A percentile compares a stretch with the other conserved stretches of the same genome.
These are phyloP conservation scores for Termitomyces sp. DNA, from an alignment of 768 basidiomycete species.

Conservation along the genomic window DNA sequence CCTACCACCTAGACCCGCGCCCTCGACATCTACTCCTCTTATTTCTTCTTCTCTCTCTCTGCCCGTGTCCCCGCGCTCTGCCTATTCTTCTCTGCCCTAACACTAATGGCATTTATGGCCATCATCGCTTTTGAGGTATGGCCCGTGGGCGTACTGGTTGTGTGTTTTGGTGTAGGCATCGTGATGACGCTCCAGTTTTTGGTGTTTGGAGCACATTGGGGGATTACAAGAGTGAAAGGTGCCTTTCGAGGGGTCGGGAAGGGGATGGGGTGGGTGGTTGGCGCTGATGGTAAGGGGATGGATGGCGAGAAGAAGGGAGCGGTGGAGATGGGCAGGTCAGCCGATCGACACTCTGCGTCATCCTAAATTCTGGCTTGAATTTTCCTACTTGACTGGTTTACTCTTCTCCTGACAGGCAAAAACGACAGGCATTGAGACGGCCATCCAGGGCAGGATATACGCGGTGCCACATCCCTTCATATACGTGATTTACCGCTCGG, in stretches of 20 bases:
- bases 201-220: constrained; percentile 38
- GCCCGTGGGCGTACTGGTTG: constrained; percentile 55
- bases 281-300: background rate
- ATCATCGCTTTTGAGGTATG: constrained; percentile 59
- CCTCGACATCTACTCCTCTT: constrained; percentile 50
- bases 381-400: no score
- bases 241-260: background rate
- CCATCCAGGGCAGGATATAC: no score
- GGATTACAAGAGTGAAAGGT: background rate
- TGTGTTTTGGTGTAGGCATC: constrained; percentile 53
- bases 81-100: constrained; percentile 49
- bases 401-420: no score
- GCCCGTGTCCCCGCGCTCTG: constrained; percentile 60
- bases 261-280: background rate
- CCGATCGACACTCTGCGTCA: no score
- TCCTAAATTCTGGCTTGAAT: no score
- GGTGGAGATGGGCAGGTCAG: background rate
- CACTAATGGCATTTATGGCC: constrained; percentile 56
- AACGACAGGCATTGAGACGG: no score
- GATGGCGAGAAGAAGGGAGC: no score
- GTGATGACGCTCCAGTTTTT: constrained; percentile 64
- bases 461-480: no score
- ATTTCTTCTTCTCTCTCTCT: constrained; percentile 66
- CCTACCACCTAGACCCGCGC: constrained; percentile 34
- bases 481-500: no score